phyloP scores from a whole-genome alignment of 2,329 filamentous ascomycete genomes.

The Passalora sequoiae region DNA sequence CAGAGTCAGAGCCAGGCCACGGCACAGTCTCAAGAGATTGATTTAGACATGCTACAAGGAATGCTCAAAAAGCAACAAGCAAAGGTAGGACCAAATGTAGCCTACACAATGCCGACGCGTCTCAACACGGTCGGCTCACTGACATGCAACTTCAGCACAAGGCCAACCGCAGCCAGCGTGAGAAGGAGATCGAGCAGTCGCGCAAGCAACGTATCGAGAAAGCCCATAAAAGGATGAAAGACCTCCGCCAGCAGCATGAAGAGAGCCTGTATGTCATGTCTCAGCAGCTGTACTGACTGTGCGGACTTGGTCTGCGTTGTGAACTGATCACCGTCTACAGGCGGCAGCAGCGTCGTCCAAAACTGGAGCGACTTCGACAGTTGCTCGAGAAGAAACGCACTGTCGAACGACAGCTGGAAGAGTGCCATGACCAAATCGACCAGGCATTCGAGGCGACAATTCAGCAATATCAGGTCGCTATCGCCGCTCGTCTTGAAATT shows the following conservation, averaged over 20 bases:
- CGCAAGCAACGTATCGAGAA: slow-evolving; percentile 9
- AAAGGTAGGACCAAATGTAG: too few relatives aligned
- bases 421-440: slow-evolving; percentile 13
- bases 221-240: slow-evolving; percentile 11
- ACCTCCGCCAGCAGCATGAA: slow-evolving; percentile 6
- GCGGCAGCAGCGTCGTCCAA: slow-evolving; percentile 7
- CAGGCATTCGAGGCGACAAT: slow-evolving; percentile 10
- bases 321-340: neutral
- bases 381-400: slow-evolving; percentile 20
- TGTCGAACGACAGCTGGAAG: slow-evolving; percentile 14
- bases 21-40: neutral
- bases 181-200: slow-evolving; percentile 13
- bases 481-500: slow-evolving; percentile 12
- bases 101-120: neutral
- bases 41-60: too few relatives aligned
- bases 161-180: slow-evolving; percentile 8
- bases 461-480: slow-evolving; percentile 19
- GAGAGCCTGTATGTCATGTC: slow-evolving; percentile 11
- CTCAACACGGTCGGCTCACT: neutral
- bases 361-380: slow-evolving; percentile 21
- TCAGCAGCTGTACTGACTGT: neutral
- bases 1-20: neutral
- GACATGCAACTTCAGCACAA: slow-evolving; percentile 3
- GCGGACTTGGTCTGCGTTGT: slow-evolving; percentile 9
- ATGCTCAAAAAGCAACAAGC: too few relatives aligned